Percentiles rank a stretch among this genome's conserved stretches.
Evolutionary conservation across 306 rosid species (phyloP).

Genomic region (Arachis hypogaea): DNA sequence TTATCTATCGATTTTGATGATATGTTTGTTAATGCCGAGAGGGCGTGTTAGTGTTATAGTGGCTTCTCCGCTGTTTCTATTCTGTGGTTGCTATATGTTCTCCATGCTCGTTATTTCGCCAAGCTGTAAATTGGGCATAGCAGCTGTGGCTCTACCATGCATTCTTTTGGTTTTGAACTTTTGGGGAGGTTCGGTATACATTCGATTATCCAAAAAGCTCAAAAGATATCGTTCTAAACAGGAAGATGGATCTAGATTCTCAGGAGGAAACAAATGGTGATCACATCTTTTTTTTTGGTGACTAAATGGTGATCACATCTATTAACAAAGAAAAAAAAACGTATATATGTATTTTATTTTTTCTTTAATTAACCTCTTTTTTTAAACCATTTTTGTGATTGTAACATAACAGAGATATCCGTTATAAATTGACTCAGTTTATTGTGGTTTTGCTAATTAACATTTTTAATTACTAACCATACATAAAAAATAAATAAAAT

Average conservation of each 20-base stretch:
- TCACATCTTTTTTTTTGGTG: no score
- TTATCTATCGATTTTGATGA: conserved; percentile 33
- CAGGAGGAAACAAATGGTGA: conserved; percentile 31
- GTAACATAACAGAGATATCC: no score
- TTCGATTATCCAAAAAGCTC: conserved; percentile 28
- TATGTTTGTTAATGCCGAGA: conserved; percentile 36
- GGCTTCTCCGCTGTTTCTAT: conserved; percentile 10
- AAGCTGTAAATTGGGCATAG: not conserved
- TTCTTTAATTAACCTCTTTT: no score
- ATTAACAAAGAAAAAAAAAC: no score
- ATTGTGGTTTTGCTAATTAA: no score
- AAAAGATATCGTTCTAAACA: not conserved
- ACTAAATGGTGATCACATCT: not conserved
- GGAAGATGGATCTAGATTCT: conserved; percentile 16
- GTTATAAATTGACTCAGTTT: no score
- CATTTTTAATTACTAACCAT: no score
- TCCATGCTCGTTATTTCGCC: conserved; percentile 32
- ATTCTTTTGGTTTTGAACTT: not conserved
- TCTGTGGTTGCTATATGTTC: conserved; percentile 31
- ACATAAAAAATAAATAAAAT: no score
- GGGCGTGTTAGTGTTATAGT: conserved; percentile 34
- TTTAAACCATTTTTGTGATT: no score
- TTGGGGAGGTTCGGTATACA: conserved; percentile 1
- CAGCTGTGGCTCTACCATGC: not conserved
- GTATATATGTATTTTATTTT: no score